These are phyloP conservation scores for Catharanthus roseus DNA, from an alignment of 257 asterid species.

Conservation along the genomic window DNA sequence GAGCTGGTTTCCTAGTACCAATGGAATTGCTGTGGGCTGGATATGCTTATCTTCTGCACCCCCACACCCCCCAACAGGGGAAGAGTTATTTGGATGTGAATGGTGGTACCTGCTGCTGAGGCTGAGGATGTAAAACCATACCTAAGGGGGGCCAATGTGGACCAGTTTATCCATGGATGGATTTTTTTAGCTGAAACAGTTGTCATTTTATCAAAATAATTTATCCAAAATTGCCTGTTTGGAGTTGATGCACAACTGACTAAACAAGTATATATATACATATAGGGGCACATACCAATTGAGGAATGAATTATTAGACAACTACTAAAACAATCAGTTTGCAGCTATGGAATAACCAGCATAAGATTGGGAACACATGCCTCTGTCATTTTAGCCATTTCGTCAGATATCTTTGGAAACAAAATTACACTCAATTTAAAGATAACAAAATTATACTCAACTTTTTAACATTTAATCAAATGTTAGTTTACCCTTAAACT, in stretches of 20 bases:
- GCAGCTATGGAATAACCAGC: background rate
- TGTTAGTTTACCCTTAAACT: no score
- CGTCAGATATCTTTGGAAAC: no score
- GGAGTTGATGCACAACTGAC: background rate
- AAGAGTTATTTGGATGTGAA: background rate
- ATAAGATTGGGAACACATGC: no score
- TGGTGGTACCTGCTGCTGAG: slow-evolving; percentile 2
- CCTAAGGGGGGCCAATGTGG: slow-evolving; percentile 5
- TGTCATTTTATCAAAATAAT: background rate
- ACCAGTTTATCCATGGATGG: slow-evolving; percentile 3
- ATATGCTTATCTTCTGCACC: background rate
- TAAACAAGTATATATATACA: background rate
- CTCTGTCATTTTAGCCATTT: no score
- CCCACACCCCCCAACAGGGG: background rate
- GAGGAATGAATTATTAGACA: slow-evolving; percentile 5
- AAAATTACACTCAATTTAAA: no score
- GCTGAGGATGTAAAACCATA: slow-evolving; percentile 9
- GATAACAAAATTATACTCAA: no score
- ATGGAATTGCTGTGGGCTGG: background rate
- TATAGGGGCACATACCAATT: no score
- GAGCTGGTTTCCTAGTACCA: background rate
- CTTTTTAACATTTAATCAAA: no score
- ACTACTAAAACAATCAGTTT: background rate
- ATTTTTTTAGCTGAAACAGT: slow-evolving; percentile 1
- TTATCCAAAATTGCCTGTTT: no score